phyloP scores from a whole-genome alignment of 1,139 yeast genomes.

The Hemisphaericaspora lyxosophila region DNA sequence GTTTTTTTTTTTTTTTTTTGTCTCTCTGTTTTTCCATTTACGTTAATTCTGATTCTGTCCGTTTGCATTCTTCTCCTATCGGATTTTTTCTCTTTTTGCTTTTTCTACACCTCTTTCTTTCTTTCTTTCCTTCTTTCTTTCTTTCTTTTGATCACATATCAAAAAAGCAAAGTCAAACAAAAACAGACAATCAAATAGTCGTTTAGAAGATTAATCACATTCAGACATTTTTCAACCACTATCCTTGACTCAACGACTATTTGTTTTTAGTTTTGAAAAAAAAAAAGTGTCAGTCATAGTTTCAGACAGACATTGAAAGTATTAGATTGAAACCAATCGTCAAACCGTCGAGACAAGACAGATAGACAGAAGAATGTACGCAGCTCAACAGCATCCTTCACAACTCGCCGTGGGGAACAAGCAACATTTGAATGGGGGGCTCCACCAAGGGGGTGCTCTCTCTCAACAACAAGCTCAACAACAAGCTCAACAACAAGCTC shows the following conservation, averaged over 20 bases:
- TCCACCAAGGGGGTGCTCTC: conserved; percentile 11
- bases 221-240: not conserved
- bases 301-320: conserved; percentile 1
- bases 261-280: not conserved
- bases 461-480: conserved; percentile 5
- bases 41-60: not conserved
- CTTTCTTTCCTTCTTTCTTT: not conserved
- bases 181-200: not conserved
- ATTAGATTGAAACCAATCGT: too few species aligned
- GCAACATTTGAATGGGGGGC: conserved; percentile 14
- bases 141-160: not conserved
- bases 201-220: not conserved
- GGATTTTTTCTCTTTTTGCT: conserved; percentile 1
- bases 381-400: conserved; percentile 10
- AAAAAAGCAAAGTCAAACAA: not conserved
- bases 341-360: too few species aligned
- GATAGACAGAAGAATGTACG: conserved; percentile 10
- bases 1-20: conserved; percentile 4
- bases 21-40: not conserved
- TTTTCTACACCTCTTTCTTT: not conserved
- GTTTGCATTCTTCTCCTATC: not conserved
- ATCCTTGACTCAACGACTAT: not conserved
- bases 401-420: conserved; percentile 14
- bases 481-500: conserved; percentile 10
- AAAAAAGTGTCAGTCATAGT: not conserved